phyloP scores from a whole-genome alignment of 257 asterid species.

The Solanum sejunctum region DNA sequence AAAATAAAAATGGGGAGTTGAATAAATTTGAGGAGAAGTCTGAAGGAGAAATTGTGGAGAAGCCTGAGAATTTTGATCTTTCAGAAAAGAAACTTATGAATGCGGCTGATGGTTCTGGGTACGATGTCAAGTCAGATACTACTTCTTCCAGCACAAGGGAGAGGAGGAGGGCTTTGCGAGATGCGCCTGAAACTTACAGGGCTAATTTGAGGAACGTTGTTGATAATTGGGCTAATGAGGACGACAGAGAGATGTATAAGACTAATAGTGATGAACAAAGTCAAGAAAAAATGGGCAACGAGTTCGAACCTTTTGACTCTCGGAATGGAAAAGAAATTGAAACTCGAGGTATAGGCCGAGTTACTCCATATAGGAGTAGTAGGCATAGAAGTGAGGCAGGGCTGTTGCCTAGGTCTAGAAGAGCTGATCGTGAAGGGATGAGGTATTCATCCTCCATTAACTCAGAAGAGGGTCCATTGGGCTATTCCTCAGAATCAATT shows the following conservation, averaged over 20 bases:
- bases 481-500: neutral
- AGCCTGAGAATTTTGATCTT: conserved; percentile 21
- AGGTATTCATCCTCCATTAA: neutral
- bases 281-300: conserved; percentile 10
- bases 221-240: conserved; percentile 19
- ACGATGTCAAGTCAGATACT: conserved; percentile 41
- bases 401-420: conserved; percentile 11
- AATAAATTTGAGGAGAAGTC: conserved; percentile 44
- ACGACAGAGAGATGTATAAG: conserved; percentile 10
- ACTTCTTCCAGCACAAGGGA: conserved; percentile 41
- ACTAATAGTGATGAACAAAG: conserved; percentile 7
- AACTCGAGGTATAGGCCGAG: conserved; percentile 4
- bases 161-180: conserved; percentile 25
- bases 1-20: conserved; percentile 44
- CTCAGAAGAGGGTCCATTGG: neutral
- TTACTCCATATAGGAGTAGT: conserved; percentile 4
- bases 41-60: conserved; percentile 43
- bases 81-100: conserved; percentile 28
- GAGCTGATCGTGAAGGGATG: conserved; percentile 13
- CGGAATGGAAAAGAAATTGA: conserved; percentile 9
- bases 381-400: conserved; percentile 7
- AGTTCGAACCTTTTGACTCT: conserved; percentile 6
- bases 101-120: conserved; percentile 34
- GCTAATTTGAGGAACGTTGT: conserved; percentile 5
- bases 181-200: conserved; percentile 22